Conservation (phyloP, 176 grass and related monocot genomes). For the Luzula sylvatica region DNA sequence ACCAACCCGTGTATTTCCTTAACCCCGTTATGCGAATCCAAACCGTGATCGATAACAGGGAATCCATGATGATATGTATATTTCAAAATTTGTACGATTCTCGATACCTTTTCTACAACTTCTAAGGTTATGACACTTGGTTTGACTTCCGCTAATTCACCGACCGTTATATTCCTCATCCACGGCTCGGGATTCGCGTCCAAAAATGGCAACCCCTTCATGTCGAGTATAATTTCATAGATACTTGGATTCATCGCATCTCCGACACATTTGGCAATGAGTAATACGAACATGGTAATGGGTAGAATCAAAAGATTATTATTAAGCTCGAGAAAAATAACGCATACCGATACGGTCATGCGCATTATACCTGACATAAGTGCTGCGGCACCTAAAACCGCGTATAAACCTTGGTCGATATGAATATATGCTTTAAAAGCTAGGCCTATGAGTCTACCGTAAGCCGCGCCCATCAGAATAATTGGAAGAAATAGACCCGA, state of each 20-base stretch:
- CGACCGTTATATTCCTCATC: conserved; percentile 89
- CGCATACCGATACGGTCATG: conserved; percentile 92
- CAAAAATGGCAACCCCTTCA: conserved; percentile 81
- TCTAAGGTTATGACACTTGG: conserved; percentile 34
- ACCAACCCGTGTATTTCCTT: conserved; percentile 74
- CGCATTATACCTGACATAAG: conserved; percentile 88
- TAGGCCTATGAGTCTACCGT: conserved; percentile 58
- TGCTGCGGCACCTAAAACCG: conserved; percentile 73
- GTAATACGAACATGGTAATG: conserved; percentile 94
- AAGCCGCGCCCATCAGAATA: conserved; percentile 96
- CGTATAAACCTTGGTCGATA: conserved; percentile 87
- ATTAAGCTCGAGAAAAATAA: conserved; percentile 97
- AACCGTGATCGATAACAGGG: conserved; percentile 46
- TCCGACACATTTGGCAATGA: conserved; percentile 81
- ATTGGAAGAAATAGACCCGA: conserved; percentile 93
- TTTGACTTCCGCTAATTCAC: conserved; percentile 60
- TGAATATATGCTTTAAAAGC: conserved; percentile 15
- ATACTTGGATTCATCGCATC: conserved; percentile 87
- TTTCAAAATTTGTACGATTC: conserved; percentile 34
- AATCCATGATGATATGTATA: conserved; percentile 71
- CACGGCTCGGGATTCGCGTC: conserved; percentile 68
- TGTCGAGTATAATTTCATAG: conserved; percentile 97
- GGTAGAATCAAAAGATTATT: conserved; percentile 84
- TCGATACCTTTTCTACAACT: conserved; percentile 57
- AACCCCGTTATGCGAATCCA: conserved; percentile 12